phyloP scores from a whole-genome alignment of 1,284 basidiomycete species.

The Sporisorium exsertum region DNA sequence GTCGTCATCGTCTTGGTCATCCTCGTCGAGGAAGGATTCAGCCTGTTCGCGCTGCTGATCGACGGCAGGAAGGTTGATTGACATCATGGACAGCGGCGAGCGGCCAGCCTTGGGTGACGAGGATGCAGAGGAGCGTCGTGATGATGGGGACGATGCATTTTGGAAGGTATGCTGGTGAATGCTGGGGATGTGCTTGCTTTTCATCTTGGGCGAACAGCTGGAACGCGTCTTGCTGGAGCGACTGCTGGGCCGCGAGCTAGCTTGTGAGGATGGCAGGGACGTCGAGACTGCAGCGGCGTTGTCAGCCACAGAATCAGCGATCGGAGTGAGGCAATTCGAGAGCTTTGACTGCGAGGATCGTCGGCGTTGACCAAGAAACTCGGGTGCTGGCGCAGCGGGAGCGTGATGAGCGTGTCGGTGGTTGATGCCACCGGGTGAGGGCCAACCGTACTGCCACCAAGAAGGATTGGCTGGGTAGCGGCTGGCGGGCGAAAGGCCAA shows the following conservation, averaged over 20 bases:
- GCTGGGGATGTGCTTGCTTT: conserved; percentile 36
- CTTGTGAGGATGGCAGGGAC: conserved; percentile 3
- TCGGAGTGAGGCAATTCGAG: conserved; percentile 17
- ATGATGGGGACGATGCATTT: conserved; percentile 4
- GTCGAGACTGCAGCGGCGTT: conserved; percentile 2
- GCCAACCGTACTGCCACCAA: conserved; percentile 54
- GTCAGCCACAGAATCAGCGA: neutral
- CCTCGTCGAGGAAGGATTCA: neutral
- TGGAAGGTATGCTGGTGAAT: conserved; percentile 35
- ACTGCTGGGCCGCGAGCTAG: conserved; percentile 15
- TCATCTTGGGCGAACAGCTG: conserved; percentile 45
- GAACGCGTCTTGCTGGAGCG: conserved; percentile 33
- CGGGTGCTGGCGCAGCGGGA: conserved; percentile 7
- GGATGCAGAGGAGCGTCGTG: conserved; percentile 22
- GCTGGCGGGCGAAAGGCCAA: conserved; percentile 36
- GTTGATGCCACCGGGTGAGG: conserved; percentile 44
- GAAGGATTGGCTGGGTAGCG: conserved; percentile 27
- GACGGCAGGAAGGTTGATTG: conserved; percentile 35
- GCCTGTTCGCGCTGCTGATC: conserved; percentile 29
- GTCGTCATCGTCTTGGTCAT: conserved; percentile 3
- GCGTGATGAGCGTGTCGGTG: conserved; percentile 30
- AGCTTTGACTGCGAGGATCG: conserved; percentile 37
- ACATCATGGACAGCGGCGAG: conserved; percentile 36
- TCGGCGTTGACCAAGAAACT: conserved; percentile 17
- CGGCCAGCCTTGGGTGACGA: conserved; percentile 36